Evolutionary conservation across 139 green algal species (phyloP), one percentile per base, ranked within the genome.

Genomic region (Asterochloris erici): DNA sequence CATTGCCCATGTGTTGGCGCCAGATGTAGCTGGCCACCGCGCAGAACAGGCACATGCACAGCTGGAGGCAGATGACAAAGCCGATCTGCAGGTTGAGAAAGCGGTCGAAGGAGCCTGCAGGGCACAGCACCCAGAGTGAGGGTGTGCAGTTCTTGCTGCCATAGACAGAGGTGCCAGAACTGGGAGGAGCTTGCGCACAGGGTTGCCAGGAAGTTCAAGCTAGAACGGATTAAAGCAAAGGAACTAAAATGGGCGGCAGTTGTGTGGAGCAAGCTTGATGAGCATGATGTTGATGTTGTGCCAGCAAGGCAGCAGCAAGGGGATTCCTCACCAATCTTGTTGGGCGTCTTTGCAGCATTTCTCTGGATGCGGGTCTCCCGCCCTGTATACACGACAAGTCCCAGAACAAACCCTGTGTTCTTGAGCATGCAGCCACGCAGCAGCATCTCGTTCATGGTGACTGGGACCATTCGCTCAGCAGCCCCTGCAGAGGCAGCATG

Each of bases 331-430:
- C 77, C 88, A 60, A 88, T 74, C 86, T 96, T 96, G 73, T 88
- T 90, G 10, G 91, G 90, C 14, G 91, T 86, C 66, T 88, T 85
- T n/a, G 88, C 92, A 16, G 90, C 82, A 83, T 96, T 96, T 88
- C 89, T 91, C 82, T 94, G 92, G 78, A 95, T 92, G 79, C 94
- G 92, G 17, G 91, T 91, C 75, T 96, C 93, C 26, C 78, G 74
- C 81, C 95, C 95, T 63, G 95, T 94, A 85, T 97, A 98, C 11
- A 98, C 88, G 16, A 96, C 94, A 14, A 92, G 82, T 0, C 92
- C 93, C 78, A 93, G 89, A 13, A 96, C 81, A 24, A 86, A 78
- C 9, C 79, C 78, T 13, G 79, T 81, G 78, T 90, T 90, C 77
- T 87, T 87, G 54, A 90, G 79, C 60, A 79, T 89, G 84, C 87